phyloP scores from a whole-genome alignment of 768 basidiomycete genomes.

The Podaxis sp. region DNA sequence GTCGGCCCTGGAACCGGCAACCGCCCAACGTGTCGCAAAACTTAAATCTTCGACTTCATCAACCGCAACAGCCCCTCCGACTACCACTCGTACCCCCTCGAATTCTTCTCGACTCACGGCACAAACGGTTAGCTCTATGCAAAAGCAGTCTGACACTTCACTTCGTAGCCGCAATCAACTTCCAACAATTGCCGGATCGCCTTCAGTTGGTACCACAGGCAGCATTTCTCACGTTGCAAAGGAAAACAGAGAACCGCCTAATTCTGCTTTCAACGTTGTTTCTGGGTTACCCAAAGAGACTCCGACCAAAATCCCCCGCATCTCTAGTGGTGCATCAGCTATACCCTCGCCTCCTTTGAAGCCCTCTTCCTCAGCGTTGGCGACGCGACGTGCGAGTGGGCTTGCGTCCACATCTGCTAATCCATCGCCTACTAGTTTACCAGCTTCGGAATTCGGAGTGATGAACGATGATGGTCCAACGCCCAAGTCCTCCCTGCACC shows the following conservation, averaged over 20 bases:
- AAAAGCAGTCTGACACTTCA: slow-evolving; percentile 81
- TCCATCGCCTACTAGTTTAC: slow-evolving; percentile 54
- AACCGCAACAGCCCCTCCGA: slow-evolving; percentile 36
- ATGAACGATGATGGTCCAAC: slow-evolving; percentile 49
- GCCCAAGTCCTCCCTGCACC: slow-evolving; percentile 40
- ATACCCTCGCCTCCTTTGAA: slow-evolving; percentile 68
- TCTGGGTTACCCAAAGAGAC: slow-evolving; percentile 70
- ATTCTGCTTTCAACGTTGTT: slow-evolving; percentile 49
- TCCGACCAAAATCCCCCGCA: slow-evolving; percentile 90
- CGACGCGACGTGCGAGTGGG: slow-evolving; percentile 61
- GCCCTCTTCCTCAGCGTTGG: slow-evolving; percentile 42
- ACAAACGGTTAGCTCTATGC: slow-evolving; percentile 83
- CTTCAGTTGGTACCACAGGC: slow-evolving; percentile 70
- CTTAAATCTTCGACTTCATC: slow-evolving; percentile 55
- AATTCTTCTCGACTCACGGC: slow-evolving; percentile 67
- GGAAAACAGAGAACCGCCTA: slow-evolving; percentile 52
- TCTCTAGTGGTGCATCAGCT: slow-evolving; percentile 79
- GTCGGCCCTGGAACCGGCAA: slow-evolving; percentile 73
- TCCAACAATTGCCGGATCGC: slow-evolving; percentile 92
- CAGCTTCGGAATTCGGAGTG: slow-evolving; percentile 77
- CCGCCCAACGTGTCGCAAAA: slow-evolving; percentile 81
- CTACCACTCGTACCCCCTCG: slow-evolving; percentile 34
- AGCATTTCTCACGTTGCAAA: slow-evolving; percentile 42
- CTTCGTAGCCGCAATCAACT: slow-evolving; percentile 71
- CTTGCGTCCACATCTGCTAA: slow-evolving; percentile 52